phyloP scores from a whole-genome alignment of 768 basidiomycete genomes.

The Termitomyces sp. region DNA sequence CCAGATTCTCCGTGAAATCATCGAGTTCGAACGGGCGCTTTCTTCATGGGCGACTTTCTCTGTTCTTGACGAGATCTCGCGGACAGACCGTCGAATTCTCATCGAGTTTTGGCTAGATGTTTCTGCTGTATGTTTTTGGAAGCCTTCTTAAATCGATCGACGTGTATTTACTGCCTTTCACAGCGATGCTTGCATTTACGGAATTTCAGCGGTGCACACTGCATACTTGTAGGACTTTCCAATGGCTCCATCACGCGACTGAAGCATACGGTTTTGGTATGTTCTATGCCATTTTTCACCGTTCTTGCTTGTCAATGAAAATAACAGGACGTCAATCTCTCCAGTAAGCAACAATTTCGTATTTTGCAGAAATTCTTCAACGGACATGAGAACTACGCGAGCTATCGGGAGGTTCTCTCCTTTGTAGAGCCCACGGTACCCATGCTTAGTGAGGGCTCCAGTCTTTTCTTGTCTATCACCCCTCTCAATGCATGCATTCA shows the following conservation, averaged over 20 bases:
- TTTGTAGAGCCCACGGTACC: slow-evolving; percentile 26
- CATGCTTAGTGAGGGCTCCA: slow-evolving; percentile 21
- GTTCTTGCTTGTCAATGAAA: background rate
- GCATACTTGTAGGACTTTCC: slow-evolving; percentile 37
- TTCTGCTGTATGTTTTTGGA: slow-evolving; percentile 28
- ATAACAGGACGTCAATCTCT: slow-evolving; percentile 16
- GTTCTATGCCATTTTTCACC: slow-evolving; percentile 4
- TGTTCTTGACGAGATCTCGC: slow-evolving; percentile 17
- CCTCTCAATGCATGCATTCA: slow-evolving; percentile 2
- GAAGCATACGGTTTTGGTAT: slow-evolving; percentile 28
- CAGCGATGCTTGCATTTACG: slow-evolving; percentile 40
- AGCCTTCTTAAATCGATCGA: background rate
- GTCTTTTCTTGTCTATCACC: background rate
- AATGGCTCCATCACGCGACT: slow-evolving; percentile 30
- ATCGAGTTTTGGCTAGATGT: slow-evolving; percentile 41
- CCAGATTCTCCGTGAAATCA: slow-evolving; percentile 21
- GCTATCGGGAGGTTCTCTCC: slow-evolving; percentile 21
- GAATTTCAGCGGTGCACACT: slow-evolving; percentile 38
- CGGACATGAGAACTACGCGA: slow-evolving; percentile 18
- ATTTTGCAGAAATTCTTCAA: slow-evolving; percentile 25
- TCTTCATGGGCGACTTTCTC: slow-evolving; percentile 34
- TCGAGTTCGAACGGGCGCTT: slow-evolving; percentile 29
- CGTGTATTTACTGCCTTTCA: background rate
- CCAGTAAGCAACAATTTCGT: slow-evolving; percentile 23
- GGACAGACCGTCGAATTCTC: slow-evolving; percentile 19